These are phyloP conservation scores for Bipolaris oryzae DNA, from an alignment of 2,329 filamentous ascomycete genomes.

Conservation along the genomic window DNA sequence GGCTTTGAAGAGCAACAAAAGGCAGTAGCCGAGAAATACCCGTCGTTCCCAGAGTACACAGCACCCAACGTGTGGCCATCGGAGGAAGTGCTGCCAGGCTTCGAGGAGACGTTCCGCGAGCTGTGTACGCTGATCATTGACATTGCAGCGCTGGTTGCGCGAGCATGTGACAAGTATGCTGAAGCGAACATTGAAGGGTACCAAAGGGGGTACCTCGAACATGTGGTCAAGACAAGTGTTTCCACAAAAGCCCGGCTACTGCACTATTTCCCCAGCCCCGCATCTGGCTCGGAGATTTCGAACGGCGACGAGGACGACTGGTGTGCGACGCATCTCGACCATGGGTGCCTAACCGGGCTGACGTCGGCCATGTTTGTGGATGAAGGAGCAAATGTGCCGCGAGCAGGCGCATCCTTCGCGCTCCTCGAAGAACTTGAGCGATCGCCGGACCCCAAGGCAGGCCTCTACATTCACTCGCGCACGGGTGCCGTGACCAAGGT, in stretches of 20 bases:
- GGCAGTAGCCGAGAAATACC: slow-evolving; percentile 53
- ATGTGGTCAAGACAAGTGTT: slow-evolving; percentile 81
- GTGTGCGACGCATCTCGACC: slow-evolving; percentile 90
- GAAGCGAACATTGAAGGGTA: slow-evolving; percentile 79
- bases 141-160: slow-evolving; percentile 82
- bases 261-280: slow-evolving; percentile 79
- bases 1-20: slow-evolving; percentile 68
- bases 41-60: slow-evolving; percentile 85
- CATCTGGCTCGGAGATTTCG: slow-evolving; percentile 22
- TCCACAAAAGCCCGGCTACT: slow-evolving; percentile 90
- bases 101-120: slow-evolving; percentile 72
- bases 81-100: slow-evolving; percentile 72
- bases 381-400: slow-evolving; percentile 60
- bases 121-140: slow-evolving; percentile 88
- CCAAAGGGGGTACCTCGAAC: slow-evolving; percentile 78
- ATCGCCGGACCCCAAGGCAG: slow-evolving; percentile 82
- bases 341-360: slow-evolving; percentile 90
- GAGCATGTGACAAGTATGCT: slow-evolving; percentile 88
- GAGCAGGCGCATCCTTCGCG: slow-evolving; percentile 43
- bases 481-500: slow-evolving; percentile 85
- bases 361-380: slow-evolving; percentile 97
- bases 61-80: slow-evolving; percentile 88
- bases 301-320: slow-evolving; percentile 77
- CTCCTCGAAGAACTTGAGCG: slow-evolving; percentile 71
- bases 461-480: slow-evolving; percentile 92